These are phyloP conservation scores for Salix suchowensis DNA, from an alignment of 345 rosid genomes.

Conservation along the genomic window DNA sequence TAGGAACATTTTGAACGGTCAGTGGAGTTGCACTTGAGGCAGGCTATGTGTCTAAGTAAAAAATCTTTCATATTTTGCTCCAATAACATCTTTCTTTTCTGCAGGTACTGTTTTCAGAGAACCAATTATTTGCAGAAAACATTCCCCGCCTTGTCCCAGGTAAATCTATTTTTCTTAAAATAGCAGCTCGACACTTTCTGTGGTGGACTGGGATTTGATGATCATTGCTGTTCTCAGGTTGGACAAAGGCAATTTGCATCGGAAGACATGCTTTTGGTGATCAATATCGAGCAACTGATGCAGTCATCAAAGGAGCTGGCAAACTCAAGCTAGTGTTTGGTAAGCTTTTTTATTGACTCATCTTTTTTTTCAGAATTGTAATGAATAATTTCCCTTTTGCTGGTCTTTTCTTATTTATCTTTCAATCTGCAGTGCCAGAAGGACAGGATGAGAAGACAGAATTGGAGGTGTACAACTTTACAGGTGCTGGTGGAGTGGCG, in stretches of 20 bases:
- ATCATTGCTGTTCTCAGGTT: slow-evolving; percentile 42
- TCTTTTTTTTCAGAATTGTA: not conserved
- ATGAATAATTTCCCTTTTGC: not conserved
- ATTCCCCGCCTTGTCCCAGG: slow-evolving; percentile 89
- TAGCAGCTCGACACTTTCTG: not conserved
- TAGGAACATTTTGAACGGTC: slow-evolving; percentile 91
- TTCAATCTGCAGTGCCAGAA: slow-evolving; percentile 55
- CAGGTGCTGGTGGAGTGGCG: slow-evolving; percentile 92
- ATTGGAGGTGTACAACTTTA: slow-evolving; percentile 75
- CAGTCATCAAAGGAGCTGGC: slow-evolving; percentile 87
- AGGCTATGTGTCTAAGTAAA: not conserved
- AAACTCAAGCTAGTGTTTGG: slow-evolving; percentile 88
- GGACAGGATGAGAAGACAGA: slow-evolving; percentile 71
- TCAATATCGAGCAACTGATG: slow-evolving; percentile 91
- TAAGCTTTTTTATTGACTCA: slow-evolving; percentile 16
- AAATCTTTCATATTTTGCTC: not conserved
- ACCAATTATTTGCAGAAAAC: slow-evolving; percentile 90
- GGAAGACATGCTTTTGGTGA: slow-evolving; percentile 99
- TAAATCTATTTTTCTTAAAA: slow-evolving; percentile 13
- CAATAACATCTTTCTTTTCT: not conserved
- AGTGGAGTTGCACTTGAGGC: slow-evolving; percentile 15
- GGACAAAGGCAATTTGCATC: slow-evolving; percentile 97
- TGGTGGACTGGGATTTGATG: not conserved
- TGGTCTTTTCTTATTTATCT: not conserved
- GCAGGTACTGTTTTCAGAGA: slow-evolving; percentile 96